Evolutionary conservation across 108 stramenopile genomes (phyloP).

Genomic region (Craspedostauros australis): DNA sequence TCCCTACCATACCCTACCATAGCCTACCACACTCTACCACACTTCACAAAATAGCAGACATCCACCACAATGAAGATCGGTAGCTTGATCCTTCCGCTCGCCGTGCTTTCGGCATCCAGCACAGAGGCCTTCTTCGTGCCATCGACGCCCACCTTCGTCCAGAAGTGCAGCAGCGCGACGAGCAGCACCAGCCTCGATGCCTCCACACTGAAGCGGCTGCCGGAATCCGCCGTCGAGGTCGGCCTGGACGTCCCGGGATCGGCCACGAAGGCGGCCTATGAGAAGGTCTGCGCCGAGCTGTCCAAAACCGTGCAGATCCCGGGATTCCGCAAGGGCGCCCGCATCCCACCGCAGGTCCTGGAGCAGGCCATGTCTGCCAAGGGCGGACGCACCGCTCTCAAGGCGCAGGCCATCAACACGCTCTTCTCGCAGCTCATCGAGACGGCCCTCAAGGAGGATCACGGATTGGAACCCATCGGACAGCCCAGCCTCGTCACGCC

Average conservation of each 20-base stretch:
- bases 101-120: constrained; percentile 8
- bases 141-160: no score
- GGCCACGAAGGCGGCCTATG: constrained; percentile 76
- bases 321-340: constrained; percentile 85
- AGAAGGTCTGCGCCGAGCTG: constrained; percentile 62
- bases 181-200: no score
- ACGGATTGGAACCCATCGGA: constrained; percentile 81
- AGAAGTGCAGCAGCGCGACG: no score
- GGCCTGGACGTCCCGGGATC: constrained; percentile 55
- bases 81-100: not conserved
- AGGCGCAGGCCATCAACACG: constrained; percentile 61
- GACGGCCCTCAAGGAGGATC: constrained; percentile 66
- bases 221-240: constrained; percentile 67
- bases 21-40: not conserved
- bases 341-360: constrained; percentile 72
- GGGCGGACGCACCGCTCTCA: constrained; percentile 60
- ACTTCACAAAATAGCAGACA: no score
- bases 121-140: constrained; percentile 21
- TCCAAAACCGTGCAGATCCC: constrained; percentile 68
- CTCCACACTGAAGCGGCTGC: constrained; percentile 54
- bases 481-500: constrained; percentile 46
- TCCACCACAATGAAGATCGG: constrained; percentile 7
- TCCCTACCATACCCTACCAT: no score
- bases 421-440: constrained; percentile 56
- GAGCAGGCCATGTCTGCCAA: constrained; percentile 65